phyloP scores from a whole-genome alignment of 257 asterid genomes.

The Rhazya stricta region DNA sequence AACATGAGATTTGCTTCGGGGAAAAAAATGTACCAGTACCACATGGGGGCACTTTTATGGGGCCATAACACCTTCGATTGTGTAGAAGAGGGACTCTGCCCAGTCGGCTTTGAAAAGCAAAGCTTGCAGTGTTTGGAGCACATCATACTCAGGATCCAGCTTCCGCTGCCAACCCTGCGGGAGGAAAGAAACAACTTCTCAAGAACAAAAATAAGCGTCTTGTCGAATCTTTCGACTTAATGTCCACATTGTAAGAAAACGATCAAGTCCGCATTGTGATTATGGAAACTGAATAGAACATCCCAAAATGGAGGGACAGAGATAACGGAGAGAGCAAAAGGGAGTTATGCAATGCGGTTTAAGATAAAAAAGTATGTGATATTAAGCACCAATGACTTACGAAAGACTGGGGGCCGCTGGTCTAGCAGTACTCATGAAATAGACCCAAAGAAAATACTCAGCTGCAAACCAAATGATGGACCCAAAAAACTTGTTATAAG shows the following conservation, averaged over 20 bases:
- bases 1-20: background rate
- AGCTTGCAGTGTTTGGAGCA: constrained; percentile 52
- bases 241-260: background rate
- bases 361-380: background rate
- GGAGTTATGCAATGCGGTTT: background rate
- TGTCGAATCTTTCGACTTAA: background rate
- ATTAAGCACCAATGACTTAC: no score
- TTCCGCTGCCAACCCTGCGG: constrained; percentile 89
- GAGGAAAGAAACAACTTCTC: background rate
- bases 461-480: no score
- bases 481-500: background rate
- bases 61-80: constrained; percentile 81
- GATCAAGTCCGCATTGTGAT: background rate
- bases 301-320: background rate
- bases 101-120: constrained; percentile 75
- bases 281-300: background rate
- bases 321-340: background rate
- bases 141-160: constrained; percentile 78
- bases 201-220: background rate
- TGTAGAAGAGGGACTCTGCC: constrained; percentile 66
- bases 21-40: background rate
- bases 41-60: constrained; percentile 34
- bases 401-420: background rate
- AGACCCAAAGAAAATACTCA: background rate
- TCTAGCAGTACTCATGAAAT: background rate